Conservation (phyloP, 148 eudicot species). For the Amaranthus hypochondriacus region DNA sequence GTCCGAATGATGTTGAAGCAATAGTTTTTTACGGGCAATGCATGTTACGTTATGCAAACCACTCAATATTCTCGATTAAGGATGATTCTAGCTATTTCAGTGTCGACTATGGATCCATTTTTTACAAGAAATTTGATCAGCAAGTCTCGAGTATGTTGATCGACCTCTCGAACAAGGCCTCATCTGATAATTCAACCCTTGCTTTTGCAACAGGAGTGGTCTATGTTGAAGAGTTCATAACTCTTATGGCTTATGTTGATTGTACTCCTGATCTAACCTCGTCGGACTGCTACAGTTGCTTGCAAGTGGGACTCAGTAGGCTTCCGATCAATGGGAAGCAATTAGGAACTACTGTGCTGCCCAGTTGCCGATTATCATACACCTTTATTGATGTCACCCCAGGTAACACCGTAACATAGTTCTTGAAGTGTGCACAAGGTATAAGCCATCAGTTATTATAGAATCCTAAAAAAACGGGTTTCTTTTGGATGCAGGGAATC, state of each 20-base stretch:
- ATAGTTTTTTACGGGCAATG: constrained; percentile 29
- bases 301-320: constrained; percentile 15
- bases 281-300: constrained; percentile 16
- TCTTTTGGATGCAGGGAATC: constrained; percentile 14
- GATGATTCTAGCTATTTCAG: constrained; percentile 16
- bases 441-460: neutral
- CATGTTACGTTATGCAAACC: constrained; percentile 30
- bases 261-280: constrained; percentile 17
- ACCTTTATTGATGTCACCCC: constrained; percentile 8
- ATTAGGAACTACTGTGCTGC: constrained; percentile 16
- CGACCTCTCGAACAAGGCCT: constrained; percentile 11
- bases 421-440: neutral
- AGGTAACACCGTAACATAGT: constrained; percentile 2
- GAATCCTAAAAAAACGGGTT: neutral
- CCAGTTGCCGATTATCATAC: constrained; percentile 23
- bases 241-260: constrained; percentile 18
- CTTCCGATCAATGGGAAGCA: constrained; percentile 20
- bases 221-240: neutral
- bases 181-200: constrained; percentile 1
- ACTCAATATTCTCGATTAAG: constrained; percentile 7
- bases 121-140: constrained; percentile 17
- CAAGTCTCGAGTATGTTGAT: constrained; percentile 16
- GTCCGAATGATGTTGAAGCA: constrained; percentile 19
- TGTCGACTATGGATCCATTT: constrained; percentile 12
- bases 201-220: constrained; percentile 8